A percentile compares a stretch with the other conserved stretches of the same genome.
Evolutionary conservation across 2,329 filamentous ascomycete genomes (phyloP).

Genomic region (Epichloe baconii): DNA sequence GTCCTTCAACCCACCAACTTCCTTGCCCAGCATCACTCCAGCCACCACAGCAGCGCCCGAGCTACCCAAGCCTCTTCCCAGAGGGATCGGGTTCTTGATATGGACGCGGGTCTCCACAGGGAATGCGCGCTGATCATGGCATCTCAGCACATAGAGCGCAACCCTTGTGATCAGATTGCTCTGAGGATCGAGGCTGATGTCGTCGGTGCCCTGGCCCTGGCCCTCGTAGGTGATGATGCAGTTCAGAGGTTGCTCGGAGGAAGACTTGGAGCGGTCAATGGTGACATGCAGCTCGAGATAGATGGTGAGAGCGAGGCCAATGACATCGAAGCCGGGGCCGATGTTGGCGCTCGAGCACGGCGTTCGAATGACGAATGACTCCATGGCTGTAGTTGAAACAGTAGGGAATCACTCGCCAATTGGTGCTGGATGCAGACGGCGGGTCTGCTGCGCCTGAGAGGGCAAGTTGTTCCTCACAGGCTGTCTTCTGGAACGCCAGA

Average conservation of each 20-base stretch:
- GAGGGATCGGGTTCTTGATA: constrained; percentile 88
- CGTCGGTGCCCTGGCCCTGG: constrained; percentile 52
- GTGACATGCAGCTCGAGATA: constrained; percentile 84
- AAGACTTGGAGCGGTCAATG: constrained; percentile 44
- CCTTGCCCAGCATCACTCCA: constrained; percentile 83
- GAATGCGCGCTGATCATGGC: constrained; percentile 76
- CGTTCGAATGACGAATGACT: constrained; percentile 60
- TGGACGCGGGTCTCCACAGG: constrained; percentile 80
- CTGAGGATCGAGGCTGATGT: constrained; percentile 73
- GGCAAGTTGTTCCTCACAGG: background rate
- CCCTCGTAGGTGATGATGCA: constrained; percentile 88
- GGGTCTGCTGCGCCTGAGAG: background rate
- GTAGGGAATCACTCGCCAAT: constrained; percentile 9
- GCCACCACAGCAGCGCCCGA: constrained; percentile 92
- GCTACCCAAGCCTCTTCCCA: constrained; percentile 86
- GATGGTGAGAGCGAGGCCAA: constrained; percentile 84
- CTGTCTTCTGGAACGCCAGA: background rate
- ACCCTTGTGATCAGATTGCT: constrained; percentile 89
- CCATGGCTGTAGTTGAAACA: constrained; percentile 27
- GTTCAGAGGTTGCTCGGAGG: constrained; percentile 56
- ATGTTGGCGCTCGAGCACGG: constrained; percentile 97
- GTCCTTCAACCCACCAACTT: constrained; percentile 64
- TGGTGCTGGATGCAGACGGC: background rate
- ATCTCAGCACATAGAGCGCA: constrained; percentile 86
- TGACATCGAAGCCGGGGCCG: constrained; percentile 94